These are phyloP conservation scores for Pascua guehoae DNA, from an alignment of 1,284 basidiomycete species.

Conservation along the genomic window DNA sequence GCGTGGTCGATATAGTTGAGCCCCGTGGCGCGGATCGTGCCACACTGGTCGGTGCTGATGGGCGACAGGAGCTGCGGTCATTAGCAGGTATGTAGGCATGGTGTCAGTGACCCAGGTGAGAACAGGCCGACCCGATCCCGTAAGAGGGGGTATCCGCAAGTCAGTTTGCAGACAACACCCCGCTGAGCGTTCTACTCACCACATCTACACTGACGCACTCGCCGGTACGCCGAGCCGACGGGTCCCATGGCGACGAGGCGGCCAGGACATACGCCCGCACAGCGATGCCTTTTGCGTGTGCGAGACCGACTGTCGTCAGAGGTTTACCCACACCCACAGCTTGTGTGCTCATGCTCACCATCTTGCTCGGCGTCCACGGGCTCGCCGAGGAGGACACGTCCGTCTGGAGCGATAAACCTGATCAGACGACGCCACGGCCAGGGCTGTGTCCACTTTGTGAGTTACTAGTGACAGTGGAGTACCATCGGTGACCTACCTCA, in stretches of 20 bases:
- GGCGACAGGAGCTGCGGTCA: constrained; percentile 34
- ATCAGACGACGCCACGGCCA: constrained; percentile 29
- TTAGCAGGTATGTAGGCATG: background rate
- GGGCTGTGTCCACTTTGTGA: background rate
- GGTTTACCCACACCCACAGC: background rate
- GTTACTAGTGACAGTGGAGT: too few relatives aligned
- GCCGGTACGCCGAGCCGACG: constrained; percentile 4
- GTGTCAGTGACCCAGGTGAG: background rate
- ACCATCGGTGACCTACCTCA: too few relatives aligned
- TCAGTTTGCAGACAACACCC: background rate
- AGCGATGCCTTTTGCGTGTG: constrained; percentile 19
- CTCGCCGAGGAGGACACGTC: constrained; percentile 26
- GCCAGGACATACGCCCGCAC: constrained; percentile 26
- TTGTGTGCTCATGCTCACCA: constrained; percentile 4
- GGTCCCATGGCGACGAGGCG: constrained; percentile 23
- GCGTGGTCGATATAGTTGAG: constrained; percentile 36
- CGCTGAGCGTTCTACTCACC: constrained; percentile 9
- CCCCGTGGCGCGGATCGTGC: constrained; percentile 35
- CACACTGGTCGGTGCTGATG: constrained; percentile 25
- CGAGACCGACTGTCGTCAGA: constrained; percentile 35
- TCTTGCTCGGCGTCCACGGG: constrained; percentile 35
- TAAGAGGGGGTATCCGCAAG: background rate
- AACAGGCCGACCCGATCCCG: background rate
- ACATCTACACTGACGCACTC: constrained; percentile 1
- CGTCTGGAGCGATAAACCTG: constrained; percentile 25